Evolutionary conservation across 345 rosid species (phyloP), one percentile per base, ranked within the genome.

Genomic region (Limnanthes douglasii): DNA sequence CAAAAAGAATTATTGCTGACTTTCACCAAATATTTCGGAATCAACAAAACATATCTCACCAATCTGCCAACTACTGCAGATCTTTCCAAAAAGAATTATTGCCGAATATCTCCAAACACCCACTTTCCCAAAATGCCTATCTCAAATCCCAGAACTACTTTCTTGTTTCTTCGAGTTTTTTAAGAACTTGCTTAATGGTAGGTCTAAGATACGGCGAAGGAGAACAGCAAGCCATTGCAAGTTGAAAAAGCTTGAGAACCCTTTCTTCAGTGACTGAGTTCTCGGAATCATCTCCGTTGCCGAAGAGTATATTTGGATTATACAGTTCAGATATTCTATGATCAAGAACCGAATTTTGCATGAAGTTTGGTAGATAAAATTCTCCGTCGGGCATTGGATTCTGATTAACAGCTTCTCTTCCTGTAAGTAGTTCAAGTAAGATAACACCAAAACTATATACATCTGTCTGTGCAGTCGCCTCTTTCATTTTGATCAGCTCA

Each of bases 221-320:
- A 37, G 97, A 82, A 60, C 93, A 88, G 47, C 95, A 78, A 40
- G 86, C 57, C 74, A 78, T 57, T 2, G 95, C 93, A 50, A 88
- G 72, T 53, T 76, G 90, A 58, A 76, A 69, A 50, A 66, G 70
- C 56, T 68, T 64, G 13, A 75, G 68, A 12, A 82, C 52, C 48
- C 47, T 19, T 51, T 75, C 93, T 72, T 83, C 78, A 5, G 60
- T 64, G 11, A 69, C 61, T 1, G 52, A 45, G 3, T 21, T 52
- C 41, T 50, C 68, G 23, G 22, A 32, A 27, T 53, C 59, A 35
- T 31, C 25, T 22, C 41, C 45, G 46, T 49, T 45, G 57, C 69
- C 55, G 14, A n/a, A 47, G 37, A 69, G 67, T 43, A 82, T 47
- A 48, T 67, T 68, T 8, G 95, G 77, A 43, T 60, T 90, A 60